A percentile compares a stretch with the other conserved stretches of the same genome.
Evolutionary conservation across 352 stramenopile species (phyloP).

Genomic region (Globisporangium perplexum): DNA sequence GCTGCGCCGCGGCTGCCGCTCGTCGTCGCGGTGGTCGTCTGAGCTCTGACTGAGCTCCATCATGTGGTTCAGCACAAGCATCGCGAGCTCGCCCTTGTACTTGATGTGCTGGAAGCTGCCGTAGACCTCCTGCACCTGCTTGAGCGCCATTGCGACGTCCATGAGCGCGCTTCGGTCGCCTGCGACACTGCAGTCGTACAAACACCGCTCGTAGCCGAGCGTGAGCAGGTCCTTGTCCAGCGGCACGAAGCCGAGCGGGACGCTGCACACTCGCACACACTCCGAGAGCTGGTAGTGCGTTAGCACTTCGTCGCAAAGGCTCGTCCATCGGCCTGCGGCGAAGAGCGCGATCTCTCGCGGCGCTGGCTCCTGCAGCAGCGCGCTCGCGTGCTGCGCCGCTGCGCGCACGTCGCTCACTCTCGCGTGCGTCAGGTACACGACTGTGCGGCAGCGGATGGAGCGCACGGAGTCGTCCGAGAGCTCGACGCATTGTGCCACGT

Average conservation of each 20-base stretch:
- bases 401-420: conserved; percentile 36
- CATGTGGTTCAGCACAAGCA: conserved; percentile 59
- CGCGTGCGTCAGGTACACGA: conserved; percentile 47
- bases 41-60: conserved; percentile 39
- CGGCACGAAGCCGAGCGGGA: conserved; percentile 51
- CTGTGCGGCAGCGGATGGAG: conserved; percentile 14
- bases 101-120: conserved; percentile 63
- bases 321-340: conserved; percentile 43
- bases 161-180: conserved; percentile 43
- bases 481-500: conserved; percentile 50
- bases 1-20: conserved; percentile 3
- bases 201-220: conserved; percentile 40
- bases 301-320: conserved; percentile 41
- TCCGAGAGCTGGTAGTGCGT: conserved; percentile 25
- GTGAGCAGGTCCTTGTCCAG: conserved; percentile 57
- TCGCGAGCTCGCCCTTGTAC: conserved; percentile 72
- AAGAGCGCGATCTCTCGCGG: conserved; percentile 25
- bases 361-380: conserved; percentile 20
- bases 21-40: not conserved
- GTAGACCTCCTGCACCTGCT: conserved; percentile 50
- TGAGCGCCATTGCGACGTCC: conserved; percentile 41
- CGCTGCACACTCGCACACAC: conserved; percentile 30
- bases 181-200: conserved; percentile 46
- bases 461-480: conserved; percentile 38
- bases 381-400: conserved; percentile 33